Conservation (phyloP, 768 basidiomycete genomes). For the Leccinum sublutescens region DNA sequence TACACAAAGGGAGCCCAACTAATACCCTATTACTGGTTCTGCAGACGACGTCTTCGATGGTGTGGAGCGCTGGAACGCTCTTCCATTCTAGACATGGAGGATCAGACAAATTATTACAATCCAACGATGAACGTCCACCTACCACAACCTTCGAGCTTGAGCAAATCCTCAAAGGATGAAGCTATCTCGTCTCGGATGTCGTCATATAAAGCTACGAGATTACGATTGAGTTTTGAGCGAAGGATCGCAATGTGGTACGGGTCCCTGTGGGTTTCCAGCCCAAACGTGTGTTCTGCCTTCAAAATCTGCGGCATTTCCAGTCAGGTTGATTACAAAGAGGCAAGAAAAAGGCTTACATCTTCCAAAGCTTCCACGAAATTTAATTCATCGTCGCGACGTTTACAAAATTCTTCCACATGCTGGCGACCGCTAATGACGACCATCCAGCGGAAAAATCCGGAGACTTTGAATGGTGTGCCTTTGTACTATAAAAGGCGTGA, state of each 20-base stretch:
- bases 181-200: constrained; percentile 47
- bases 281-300: constrained; percentile 39
- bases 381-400: constrained; percentile 39
- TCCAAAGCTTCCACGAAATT: constrained; percentile 30
- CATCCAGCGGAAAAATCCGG: constrained; percentile 35
- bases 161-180: constrained; percentile 37
- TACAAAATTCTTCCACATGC: constrained; percentile 41
- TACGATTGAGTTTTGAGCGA: constrained; percentile 36
- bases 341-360: not conserved
- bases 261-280: constrained; percentile 28
- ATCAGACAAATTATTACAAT: not conserved
- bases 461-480: constrained; percentile 30
- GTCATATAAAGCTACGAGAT: constrained; percentile 37
- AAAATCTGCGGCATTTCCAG: constrained; percentile 28
- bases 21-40: constrained; percentile 12
- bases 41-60: constrained; percentile 5
- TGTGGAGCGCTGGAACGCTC: not conserved
- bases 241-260: constrained; percentile 33
- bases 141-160: constrained; percentile 28
- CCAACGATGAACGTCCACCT: not conserved
- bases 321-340: not conserved
- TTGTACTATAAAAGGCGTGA: constrained; percentile 24
- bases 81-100: constrained; percentile 13
- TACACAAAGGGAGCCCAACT: constrained; percentile 20
- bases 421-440: constrained; percentile 35